Evolutionary conservation across 805 yeast species (phyloP).

Genomic region (Kluyveromyces wickerhamii): DNA sequence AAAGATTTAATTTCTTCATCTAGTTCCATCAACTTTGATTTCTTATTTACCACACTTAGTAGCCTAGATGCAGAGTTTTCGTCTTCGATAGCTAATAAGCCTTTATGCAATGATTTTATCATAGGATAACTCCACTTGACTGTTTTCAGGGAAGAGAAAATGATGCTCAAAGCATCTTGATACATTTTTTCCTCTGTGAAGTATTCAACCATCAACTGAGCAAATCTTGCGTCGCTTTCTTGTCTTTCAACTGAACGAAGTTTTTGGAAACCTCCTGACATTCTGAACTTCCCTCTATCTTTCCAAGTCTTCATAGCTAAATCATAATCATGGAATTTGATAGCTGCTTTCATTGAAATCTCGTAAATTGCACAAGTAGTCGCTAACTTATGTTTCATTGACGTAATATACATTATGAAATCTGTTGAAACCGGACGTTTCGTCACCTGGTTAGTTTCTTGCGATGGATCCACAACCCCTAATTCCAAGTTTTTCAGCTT

Average conservation of each 20-base stretch:
- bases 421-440: conserved; percentile 4
- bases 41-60: conserved; percentile 28
- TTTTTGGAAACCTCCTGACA: conserved; percentile 41
- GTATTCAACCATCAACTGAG: conserved; percentile 56
- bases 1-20: conserved; percentile 17
- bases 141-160: conserved; percentile 56
- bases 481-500: neutral
- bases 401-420: conserved; percentile 12
- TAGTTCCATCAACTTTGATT: conserved; percentile 13
- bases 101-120: conserved; percentile 35
- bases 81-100: conserved; percentile 40
- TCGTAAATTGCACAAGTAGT: conserved; percentile 47
- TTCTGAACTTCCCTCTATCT: conserved; percentile 71
- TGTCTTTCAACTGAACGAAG: conserved; percentile 40
- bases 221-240: conserved; percentile 39
- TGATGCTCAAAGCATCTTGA: conserved; percentile 63
- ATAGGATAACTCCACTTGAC: conserved; percentile 59
- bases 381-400: conserved; percentile 28
- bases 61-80: conserved; percentile 25
- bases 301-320: conserved; percentile 66
- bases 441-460: conserved; percentile 2
- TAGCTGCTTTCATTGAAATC: conserved; percentile 60
- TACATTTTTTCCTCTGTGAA: conserved; percentile 47
- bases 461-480: conserved; percentile 12
- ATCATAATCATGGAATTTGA: conserved; percentile 41